These are phyloP conservation scores for Scheffersomyces segobiensis DNA, from an alignment of 1,139 yeast species.

Conservation along the genomic window DNA sequence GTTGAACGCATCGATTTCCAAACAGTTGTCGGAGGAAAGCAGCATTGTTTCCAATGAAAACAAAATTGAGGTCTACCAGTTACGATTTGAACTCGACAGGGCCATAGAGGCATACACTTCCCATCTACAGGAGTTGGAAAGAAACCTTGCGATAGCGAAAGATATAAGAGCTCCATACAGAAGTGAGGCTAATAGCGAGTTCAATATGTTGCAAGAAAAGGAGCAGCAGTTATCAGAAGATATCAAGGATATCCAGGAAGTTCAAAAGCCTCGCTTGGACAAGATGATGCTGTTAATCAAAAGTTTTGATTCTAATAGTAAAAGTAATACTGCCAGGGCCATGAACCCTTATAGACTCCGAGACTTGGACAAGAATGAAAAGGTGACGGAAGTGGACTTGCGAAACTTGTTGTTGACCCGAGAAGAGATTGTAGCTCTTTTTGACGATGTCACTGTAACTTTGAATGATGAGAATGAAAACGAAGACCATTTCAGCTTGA, in stretches of 20 bases:
- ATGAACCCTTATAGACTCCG: conserved; percentile 6
- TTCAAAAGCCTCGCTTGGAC: conserved; percentile 39
- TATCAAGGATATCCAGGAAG: conserved; percentile 27
- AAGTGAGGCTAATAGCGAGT: conserved; percentile 21
- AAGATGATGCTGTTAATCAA: conserved; percentile 29
- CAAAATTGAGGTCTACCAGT: conserved; percentile 17
- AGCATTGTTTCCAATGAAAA: conserved; percentile 8
- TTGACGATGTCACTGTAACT: conserved; percentile 16
- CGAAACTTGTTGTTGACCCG: conserved; percentile 20
- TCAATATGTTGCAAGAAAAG: conserved; percentile 18
- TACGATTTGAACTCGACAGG: conserved; percentile 29
- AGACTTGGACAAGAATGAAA: conserved; percentile 8
- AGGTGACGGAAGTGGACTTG: conserved; percentile 13
- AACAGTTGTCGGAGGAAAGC: conserved; percentile 13
- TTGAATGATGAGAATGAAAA: conserved; percentile 6
- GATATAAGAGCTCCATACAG: conserved; percentile 19
- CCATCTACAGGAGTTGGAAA: conserved; percentile 25
- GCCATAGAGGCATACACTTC: conserved; percentile 24
- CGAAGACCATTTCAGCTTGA: conserved; percentile 4
- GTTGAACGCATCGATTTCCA: conserved; percentile 13
- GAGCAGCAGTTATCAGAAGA: conserved; percentile 20
- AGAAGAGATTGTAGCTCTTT: conserved; percentile 20
- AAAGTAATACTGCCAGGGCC: conserved; percentile 13
- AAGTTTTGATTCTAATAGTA: conserved; percentile 22
- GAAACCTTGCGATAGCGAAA: conserved; percentile 19